These are phyloP conservation scores for Rubia yunnanensis DNA, from an alignment of 257 asterid species.

Conservation along the genomic window DNA sequence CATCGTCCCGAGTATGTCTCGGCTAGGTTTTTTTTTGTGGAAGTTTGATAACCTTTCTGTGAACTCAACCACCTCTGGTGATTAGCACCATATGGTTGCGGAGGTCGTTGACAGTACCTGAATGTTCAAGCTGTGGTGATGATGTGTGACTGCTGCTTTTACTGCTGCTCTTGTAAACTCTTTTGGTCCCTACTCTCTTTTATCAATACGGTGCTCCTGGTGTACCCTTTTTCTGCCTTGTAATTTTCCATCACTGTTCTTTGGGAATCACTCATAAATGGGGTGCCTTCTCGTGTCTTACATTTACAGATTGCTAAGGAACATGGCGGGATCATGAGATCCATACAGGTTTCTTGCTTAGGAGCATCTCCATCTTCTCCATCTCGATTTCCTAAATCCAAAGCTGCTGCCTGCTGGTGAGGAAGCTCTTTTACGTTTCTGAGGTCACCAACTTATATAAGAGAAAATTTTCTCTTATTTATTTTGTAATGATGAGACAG, in stretches of 20 bases:
- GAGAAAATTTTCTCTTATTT: too few species aligned
- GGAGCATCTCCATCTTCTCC: slow-evolving; percentile 81
- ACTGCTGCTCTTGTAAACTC: too few species aligned
- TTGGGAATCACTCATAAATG: not conserved
- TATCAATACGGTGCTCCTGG: not conserved
- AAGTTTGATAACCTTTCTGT: too few species aligned
- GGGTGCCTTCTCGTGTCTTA: slow-evolving; percentile 7
- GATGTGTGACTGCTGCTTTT: too few species aligned
- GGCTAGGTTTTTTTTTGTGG: too few species aligned
- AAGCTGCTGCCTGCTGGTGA: slow-evolving; percentile 99
- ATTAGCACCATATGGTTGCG: too few species aligned
- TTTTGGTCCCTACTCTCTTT: not conserved
- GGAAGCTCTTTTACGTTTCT: slow-evolving; percentile 68
- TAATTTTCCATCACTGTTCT: not conserved
- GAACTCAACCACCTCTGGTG: too few species aligned
- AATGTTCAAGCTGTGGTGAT: too few species aligned
- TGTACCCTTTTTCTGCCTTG: not conserved
- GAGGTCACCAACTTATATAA: slow-evolving; percentile 54
- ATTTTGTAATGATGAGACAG: too few species aligned
- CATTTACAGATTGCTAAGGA: slow-evolving; percentile 74
- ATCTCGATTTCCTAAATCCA: slow-evolving; percentile 70
- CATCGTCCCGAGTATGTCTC: too few species aligned
- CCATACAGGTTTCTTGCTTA: slow-evolving; percentile 79
- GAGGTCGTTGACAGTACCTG: too few species aligned
- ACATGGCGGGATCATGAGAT: slow-evolving; percentile 94